These are phyloP conservation scores for Pythium monospermum DNA, from an alignment of 352 stramenopile genomes.

Conservation along the genomic window DNA sequence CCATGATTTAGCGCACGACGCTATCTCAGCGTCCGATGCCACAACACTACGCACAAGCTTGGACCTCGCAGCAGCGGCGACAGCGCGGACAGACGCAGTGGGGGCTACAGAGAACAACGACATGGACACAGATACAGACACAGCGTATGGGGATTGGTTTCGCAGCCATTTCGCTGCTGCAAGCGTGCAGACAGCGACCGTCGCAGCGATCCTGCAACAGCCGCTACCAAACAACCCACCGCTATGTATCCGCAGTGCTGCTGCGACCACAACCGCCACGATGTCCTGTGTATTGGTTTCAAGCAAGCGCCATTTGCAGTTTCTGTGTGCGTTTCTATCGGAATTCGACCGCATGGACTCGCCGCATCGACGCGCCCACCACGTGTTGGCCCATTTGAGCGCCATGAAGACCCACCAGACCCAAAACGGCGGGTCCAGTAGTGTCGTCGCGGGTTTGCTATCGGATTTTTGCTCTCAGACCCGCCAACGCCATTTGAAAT, in stretches of 20 bases:
- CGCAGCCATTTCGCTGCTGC: conserved; percentile 9
- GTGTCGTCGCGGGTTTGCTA: conserved; percentile 20
- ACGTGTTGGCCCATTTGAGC: conserved; percentile 30
- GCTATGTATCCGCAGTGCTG: too few species aligned
- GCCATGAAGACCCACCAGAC: conserved; percentile 35
- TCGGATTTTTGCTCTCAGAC: conserved; percentile 32
- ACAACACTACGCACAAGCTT: conserved; percentile 19
- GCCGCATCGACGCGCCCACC: conserved; percentile 5
- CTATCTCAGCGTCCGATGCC: conserved; percentile 15
- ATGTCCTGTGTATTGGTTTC: conserved; percentile 21
- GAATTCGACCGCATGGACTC: conserved; percentile 26
- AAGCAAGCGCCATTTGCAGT: conserved; percentile 33
- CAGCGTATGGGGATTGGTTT: conserved; percentile 28
- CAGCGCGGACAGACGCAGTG: neutral
- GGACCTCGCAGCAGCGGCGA: conserved; percentile 24
- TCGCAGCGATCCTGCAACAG: neutral
- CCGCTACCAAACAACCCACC: too few species aligned
- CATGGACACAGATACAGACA: too few species aligned
- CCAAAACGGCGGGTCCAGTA: conserved; percentile 11
- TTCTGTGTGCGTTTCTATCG: conserved; percentile 32
- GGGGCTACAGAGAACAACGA: conserved; percentile 1
- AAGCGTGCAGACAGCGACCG: too few species aligned
- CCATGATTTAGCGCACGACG: conserved; percentile 31
- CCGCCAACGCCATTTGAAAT: conserved; percentile 17
- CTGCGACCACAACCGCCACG: too few species aligned